Conservation (phyloP, 371 early-diverging fungal species). For the Apophysomyces trapeziformis region DNA sequence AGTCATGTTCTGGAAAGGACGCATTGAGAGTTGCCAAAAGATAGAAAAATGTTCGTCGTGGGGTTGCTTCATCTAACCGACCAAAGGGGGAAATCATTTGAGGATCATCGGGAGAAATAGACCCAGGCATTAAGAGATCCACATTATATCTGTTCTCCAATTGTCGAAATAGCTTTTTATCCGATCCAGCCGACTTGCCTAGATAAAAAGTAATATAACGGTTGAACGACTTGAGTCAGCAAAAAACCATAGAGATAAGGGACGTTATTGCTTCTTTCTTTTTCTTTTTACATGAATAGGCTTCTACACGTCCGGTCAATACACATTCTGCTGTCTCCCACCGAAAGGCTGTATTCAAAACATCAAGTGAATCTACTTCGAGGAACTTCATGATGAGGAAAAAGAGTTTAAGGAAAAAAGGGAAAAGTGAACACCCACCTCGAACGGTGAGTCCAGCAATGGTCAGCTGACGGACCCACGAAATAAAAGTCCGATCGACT, state of each 20-base stretch:
- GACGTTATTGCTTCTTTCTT: too few species aligned
- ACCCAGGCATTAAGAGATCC: slow-evolving; percentile 48
- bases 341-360: slow-evolving; percentile 58
- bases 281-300: slow-evolving; percentile 82
- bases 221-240: too few species aligned
- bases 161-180: slow-evolving; percentile 86
- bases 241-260: too few species aligned
- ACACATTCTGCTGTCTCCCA: slow-evolving; percentile 69
- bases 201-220: background rate
- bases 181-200: slow-evolving; percentile 91
- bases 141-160: slow-evolving; percentile 78
- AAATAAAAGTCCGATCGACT: too few species aligned
- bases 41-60: slow-evolving; percentile 87
- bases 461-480: too few species aligned
- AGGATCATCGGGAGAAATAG: slow-evolving; percentile 61
- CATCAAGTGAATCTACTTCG: slow-evolving; percentile 56
- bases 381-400: slow-evolving; percentile 46
- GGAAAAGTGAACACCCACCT: background rate
- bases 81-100: slow-evolving; percentile 82
- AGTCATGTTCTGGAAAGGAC: slow-evolving; percentile 94
- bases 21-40: slow-evolving; percentile 92
- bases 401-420: slow-evolving; percentile 1
- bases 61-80: slow-evolving; percentile 75
- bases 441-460: too few species aligned
- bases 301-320: slow-evolving; percentile 82